phyloP scores from a whole-genome alignment of 2,329 filamentous ascomycete species.

The Trichoderma pleuroti region DNA sequence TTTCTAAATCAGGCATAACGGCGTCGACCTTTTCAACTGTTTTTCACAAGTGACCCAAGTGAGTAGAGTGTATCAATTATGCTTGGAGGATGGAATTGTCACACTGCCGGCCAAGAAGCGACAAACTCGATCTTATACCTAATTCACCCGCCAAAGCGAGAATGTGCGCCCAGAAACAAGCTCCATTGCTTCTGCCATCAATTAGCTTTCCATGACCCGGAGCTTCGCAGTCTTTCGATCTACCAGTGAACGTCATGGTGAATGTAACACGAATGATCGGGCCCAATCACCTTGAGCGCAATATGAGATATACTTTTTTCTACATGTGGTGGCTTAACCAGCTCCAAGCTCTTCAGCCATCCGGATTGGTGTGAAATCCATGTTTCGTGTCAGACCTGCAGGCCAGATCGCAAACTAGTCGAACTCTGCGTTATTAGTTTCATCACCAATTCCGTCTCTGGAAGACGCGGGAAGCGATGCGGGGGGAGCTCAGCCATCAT shows the following conservation, averaged over 20 bases:
- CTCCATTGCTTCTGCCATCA: background rate
- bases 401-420: background rate
- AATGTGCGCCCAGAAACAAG: background rate
- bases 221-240: background rate
- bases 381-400: background rate
- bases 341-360: background rate
- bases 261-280: background rate
- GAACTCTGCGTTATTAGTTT: background rate
- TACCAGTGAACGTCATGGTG: background rate
- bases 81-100: background rate
- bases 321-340: background rate
- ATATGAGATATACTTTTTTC: background rate
- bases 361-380: background rate
- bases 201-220: background rate
- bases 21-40: background rate
- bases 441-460: background rate
- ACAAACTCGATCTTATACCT: background rate
- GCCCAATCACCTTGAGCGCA: background rate
- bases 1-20: background rate
- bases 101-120: background rate
- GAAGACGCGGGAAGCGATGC: background rate
- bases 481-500: background rate
- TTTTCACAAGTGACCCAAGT: background rate
- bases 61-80: background rate
- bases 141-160: background rate